phyloP scores from a whole-genome alignment of 768 basidiomycete species.

The Cubamyces sp. region DNA sequence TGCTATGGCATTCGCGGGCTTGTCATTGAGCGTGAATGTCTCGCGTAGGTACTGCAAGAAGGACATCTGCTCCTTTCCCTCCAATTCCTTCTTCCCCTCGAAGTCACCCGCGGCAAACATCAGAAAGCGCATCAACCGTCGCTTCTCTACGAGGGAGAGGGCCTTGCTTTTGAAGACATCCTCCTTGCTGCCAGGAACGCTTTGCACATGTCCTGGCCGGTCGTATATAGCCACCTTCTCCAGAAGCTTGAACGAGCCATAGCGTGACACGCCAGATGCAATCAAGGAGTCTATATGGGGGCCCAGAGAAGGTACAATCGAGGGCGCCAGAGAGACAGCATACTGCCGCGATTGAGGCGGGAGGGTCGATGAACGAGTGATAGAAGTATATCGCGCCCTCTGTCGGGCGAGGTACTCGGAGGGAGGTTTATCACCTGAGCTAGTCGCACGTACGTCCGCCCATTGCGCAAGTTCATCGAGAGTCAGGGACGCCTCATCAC shows the following conservation, averaged over 20 bases:
- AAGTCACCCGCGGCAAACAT: constrained; percentile 80
- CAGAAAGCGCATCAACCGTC: constrained; percentile 90
- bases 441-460: constrained; percentile 48
- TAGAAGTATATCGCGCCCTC: constrained; percentile 43
- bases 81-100: constrained; percentile 61
- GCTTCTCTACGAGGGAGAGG: constrained; percentile 80
- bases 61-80: constrained; percentile 55
- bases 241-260: constrained; percentile 88
- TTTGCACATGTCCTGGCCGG: constrained; percentile 46
- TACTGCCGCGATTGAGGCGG: constrained; percentile 69
- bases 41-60: constrained; percentile 69
- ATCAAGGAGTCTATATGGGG: constrained; percentile 79
- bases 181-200: constrained; percentile 89
- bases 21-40: constrained; percentile 62
- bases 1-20: constrained; percentile 62
- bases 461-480: constrained; percentile 79
- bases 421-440: constrained; percentile 20
- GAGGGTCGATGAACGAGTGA: constrained; percentile 47
- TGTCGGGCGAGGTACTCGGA: constrained; percentile 34
- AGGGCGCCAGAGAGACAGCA: constrained; percentile 82
- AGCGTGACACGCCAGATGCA: constrained; percentile 82
- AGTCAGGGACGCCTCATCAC: constrained; percentile 77
- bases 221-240: constrained; percentile 69
- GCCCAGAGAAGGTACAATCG: constrained; percentile 79
- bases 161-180: constrained; percentile 87